Base-by-base conservation (phyloP, 805 yeast genomes). In the Tetrapisispora fleetii region DNA sequence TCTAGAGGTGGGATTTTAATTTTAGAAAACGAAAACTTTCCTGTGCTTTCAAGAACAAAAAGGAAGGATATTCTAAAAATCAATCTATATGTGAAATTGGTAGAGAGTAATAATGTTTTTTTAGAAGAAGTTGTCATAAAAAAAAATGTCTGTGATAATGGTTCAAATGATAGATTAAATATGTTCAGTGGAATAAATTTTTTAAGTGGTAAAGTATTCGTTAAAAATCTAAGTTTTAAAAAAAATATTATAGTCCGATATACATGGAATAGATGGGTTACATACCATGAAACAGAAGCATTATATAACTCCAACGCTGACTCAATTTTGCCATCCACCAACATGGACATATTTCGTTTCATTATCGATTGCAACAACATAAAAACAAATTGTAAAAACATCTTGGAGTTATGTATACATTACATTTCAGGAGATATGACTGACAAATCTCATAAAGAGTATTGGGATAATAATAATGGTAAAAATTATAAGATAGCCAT, bases 221-320 rank as follows among this genome's bases (percentile, higher is more conserved):
- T 85, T 27, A 78, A 79, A 58, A 91, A 90, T 67, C 47, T 87
- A 2, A 72, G 83, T 13, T 90, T 72, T 65, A 75, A 78, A 38
- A 90, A 90, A 65, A 60, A 68, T 35, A 84, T 91, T 14, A 75
- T 79, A 14, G 75, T 85, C 17, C 72, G 90, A 48, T 90, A 88
- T 67, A 79, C 96, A 0, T 72, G 82, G 58, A 87, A 91, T 63
- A 67, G 73, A 56, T 90, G 98, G 98, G 69, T 69, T 39, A 81
- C 95, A 0, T 78, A 48, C 9, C 62, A 53, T n/a, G 67, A 64
- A 38, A 60, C 62, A 8, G 64, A 62, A 48, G 57, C 64, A 43
- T 55, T 58, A 27, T 64, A 62, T 58, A 53, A 58, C 37, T 54
- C 64, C 45, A 56, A 53, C 50, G 63, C 64, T 17, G 63, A 62